Evolutionary conservation across 106 monocot genomes (phyloP).

Genomic region (Amphibolis antarctica): DNA sequence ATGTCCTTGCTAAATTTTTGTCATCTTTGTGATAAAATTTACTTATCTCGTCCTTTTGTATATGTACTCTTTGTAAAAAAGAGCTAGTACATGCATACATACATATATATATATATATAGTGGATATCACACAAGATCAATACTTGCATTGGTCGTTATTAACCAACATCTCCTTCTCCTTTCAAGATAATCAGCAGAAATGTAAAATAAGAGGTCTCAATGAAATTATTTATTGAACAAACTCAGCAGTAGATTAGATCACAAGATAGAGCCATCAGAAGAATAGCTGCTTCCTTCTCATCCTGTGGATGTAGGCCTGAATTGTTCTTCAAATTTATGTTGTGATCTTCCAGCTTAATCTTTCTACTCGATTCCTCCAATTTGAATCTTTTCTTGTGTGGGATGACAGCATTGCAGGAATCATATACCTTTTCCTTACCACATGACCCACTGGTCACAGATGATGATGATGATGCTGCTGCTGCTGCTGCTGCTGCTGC

Average conservation of each 20-base stretch:
- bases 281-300: conserved; percentile 81
- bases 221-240: neutral
- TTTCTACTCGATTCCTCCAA: conserved; percentile 17
- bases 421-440: neutral
- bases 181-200: too few species aligned
- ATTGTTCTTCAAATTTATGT: conserved; percentile 5
- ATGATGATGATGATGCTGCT: too few species aligned
- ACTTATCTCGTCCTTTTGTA: too few species aligned
- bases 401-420: conserved; percentile 8
- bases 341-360: conserved; percentile 31
- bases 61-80: too few species aligned
- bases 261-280: conserved; percentile 78
- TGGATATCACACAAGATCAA: too few species aligned
- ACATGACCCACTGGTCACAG: neutral
- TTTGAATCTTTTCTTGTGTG: conserved; percentile 88
- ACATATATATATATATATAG: too few species aligned
- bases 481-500: conserved; percentile 7
- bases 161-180: too few species aligned
- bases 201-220: too few species aligned
- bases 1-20: too few species aligned
- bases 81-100: too few species aligned
- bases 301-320: conserved; percentile 33
- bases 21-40: too few species aligned
- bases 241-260: conserved; percentile 16
- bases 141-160: too few species aligned